Percentiles rank a stretch among this genome's conserved stretches.
phyloP scores from a whole-genome alignment of 2,329 filamentous ascomycete species.

The Seiridium cupressi region DNA sequence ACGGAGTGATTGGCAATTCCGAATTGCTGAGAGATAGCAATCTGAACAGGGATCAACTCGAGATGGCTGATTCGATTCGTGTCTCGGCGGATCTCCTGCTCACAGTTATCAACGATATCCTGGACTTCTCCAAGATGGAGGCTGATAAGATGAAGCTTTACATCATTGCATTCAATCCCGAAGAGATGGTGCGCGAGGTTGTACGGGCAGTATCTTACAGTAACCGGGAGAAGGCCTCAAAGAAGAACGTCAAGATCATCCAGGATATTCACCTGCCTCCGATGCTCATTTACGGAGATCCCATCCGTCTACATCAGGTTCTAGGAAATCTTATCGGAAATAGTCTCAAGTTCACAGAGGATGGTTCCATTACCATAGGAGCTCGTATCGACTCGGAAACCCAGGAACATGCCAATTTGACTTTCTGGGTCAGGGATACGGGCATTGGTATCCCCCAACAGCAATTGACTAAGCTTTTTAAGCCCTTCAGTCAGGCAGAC shows the following conservation, averaged over 20 bases:
- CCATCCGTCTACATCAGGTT: conserved; percentile 65
- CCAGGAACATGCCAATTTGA: conserved; percentile 68
- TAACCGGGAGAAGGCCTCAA: conserved; percentile 61
- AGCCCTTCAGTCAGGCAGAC: conserved; percentile 91
- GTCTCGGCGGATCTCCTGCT: conserved; percentile 83
- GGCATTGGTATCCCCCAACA: conserved; percentile 87
- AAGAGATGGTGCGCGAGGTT: conserved; percentile 66
- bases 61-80: conserved; percentile 85
- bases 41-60: conserved; percentile 72
- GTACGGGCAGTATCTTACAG: conserved; percentile 66
- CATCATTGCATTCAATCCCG: conserved; percentile 65
- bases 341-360: conserved; percentile 89
- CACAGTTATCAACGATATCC: conserved; percentile 93
- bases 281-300: conserved; percentile 68
- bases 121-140: conserved; percentile 94
- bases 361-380: conserved; percentile 80
- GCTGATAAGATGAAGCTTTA: conserved; percentile 84
- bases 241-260: conserved; percentile 61
- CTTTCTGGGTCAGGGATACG: conserved; percentile 84
- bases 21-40: conserved; percentile 77
- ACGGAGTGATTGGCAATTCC: conserved; percentile 85
- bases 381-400: conserved; percentile 72
- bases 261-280: conserved; percentile 73
- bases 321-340: conserved; percentile 86
- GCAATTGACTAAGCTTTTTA: conserved; percentile 81